Evolutionary conservation across 2,329 filamentous ascomycete species (phyloP), one percentile per base, ranked within the genome.

Genomic region (Corniculantispora saksenae): DNA sequence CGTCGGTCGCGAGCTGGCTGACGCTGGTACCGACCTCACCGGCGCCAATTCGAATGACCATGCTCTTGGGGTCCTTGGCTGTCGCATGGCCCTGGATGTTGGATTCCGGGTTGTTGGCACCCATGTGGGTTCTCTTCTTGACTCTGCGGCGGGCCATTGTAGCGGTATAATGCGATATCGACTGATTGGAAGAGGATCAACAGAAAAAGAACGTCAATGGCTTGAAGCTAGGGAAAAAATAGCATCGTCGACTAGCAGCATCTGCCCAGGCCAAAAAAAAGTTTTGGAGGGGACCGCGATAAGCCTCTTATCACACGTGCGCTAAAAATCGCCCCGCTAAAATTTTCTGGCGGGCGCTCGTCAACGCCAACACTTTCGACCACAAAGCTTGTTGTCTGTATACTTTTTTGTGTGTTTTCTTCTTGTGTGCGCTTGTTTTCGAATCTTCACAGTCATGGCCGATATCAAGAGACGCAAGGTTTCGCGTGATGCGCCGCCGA

Each of bases 41-140:
- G 71, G 94, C 94, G 72, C 95, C 95, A 73, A 97, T 94, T 71
- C 95, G 92, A 78, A 99, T 97, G 66, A 99, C 94, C 94, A 99
- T 97, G 76, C 91, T 96, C 84, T 97, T 97, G 40, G 95, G 95
- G 60, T 89, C 85, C 69, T 89, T 87, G 61, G 85, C 83, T 27
- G 88, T 85, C 66, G 87, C 85, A 77, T 89, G 87, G 65, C 86
- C 84, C 51, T 83, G 81, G 68, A 85, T 72, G 71, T 84, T 80
- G 67, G 82, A 78, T 71, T 86, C 86, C 61, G 86, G 85, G 70
- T 86, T 86, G 67, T 82, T 84, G 59, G 89, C 86, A 67, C 89
- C 88, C 63, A 89, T 79, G 78, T 97, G 93, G 67, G 94, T 97
- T 76, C 92, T 89, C 86, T 94, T 97, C 83, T 97, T 97, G 60